A percentile compares a stretch with the other conserved stretches of the same genome.
Evolutionary conservation across 2,329 filamentous ascomycete species (phyloP).

Genomic region (Penicillium paneum): DNA sequence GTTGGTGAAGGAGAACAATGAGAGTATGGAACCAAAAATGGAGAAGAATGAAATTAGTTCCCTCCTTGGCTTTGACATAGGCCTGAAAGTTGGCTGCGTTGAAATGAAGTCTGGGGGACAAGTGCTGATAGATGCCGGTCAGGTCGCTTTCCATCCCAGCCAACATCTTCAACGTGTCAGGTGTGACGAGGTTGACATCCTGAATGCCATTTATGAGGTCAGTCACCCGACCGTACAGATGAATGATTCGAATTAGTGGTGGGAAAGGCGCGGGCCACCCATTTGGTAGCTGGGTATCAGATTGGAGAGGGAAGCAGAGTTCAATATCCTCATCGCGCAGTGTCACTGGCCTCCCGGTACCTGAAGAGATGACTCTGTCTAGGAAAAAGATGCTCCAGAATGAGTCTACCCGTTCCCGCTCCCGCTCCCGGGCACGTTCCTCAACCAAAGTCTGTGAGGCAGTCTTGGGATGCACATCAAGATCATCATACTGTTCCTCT

Average conservation of each 20-base stretch:
- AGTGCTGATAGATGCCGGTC: slow-evolving; percentile 68
- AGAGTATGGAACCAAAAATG: slow-evolving; percentile 88
- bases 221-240: slow-evolving; percentile 79
- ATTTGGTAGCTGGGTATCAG: slow-evolving; percentile 52
- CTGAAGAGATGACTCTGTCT: slow-evolving; percentile 82
- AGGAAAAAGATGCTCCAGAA: slow-evolving; percentile 90
- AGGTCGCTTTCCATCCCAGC: slow-evolving; percentile 77
- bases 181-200: slow-evolving; percentile 68
- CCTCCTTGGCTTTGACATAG: slow-evolving; percentile 75
- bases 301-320: slow-evolving; percentile 62
- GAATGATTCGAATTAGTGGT: slow-evolving; percentile 75
- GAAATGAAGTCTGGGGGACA: slow-evolving; percentile 74
- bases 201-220: slow-evolving; percentile 81
- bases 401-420: slow-evolving; percentile 79
- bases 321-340: slow-evolving; percentile 83
- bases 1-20: slow-evolving; percentile 80
- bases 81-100: slow-evolving; percentile 82
- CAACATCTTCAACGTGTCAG: slow-evolving; percentile 68
- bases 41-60: slow-evolving; percentile 80
- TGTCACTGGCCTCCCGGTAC: slow-evolving; percentile 79
- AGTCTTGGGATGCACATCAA: slow-evolving; percentile 34
- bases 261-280: slow-evolving; percentile 77
- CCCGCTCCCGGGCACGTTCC: slow-evolving; percentile 66
- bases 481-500: slow-evolving; percentile 44
- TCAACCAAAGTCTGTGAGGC: slow-evolving; percentile 48